Conservation (phyloP, 371 early-diverging fungal genomes). For the Catenaria anguillulae region DNA sequence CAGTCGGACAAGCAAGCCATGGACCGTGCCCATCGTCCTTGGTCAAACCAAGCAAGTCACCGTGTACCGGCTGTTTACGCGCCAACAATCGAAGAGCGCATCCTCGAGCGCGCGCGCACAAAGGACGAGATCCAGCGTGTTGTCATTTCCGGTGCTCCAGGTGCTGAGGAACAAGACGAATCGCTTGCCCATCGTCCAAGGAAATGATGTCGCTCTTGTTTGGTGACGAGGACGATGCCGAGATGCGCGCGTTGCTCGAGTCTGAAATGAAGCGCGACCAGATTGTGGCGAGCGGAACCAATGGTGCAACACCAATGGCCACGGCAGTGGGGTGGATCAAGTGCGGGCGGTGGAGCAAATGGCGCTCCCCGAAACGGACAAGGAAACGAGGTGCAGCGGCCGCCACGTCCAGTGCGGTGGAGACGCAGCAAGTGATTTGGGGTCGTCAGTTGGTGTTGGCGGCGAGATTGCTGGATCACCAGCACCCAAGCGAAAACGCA, state of each 20-base stretch:
- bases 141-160: constrained; percentile 65
- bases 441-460: too few species aligned
- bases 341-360: too few species aligned
- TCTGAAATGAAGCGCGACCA: too few species aligned
- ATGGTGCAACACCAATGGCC: too few species aligned
- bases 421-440: too few species aligned
- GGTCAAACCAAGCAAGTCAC: constrained; percentile 95
- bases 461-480: too few species aligned
- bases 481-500: too few species aligned
- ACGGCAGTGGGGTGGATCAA: too few species aligned
- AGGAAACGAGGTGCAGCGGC: too few species aligned
- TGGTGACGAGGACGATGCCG: not conserved
- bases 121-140: constrained; percentile 96
- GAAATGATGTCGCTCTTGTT: not conserved
- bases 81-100: constrained; percentile 87
- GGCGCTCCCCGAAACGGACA: too few species aligned
- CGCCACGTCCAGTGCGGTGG: too few species aligned
- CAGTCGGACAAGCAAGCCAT: constrained; percentile 76
- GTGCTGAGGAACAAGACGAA: constrained; percentile 2
- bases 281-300: too few species aligned
- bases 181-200: not conserved
- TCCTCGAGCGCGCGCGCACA: constrained; percentile 73
- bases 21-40: constrained; percentile 94
- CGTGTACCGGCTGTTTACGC: constrained; percentile 81
- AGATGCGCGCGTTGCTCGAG: not conserved